These are phyloP conservation scores for Aaosphaeria pasadenensis DNA, from an alignment of 2,329 filamentous ascomycete genomes.

Conservation along the genomic window DNA sequence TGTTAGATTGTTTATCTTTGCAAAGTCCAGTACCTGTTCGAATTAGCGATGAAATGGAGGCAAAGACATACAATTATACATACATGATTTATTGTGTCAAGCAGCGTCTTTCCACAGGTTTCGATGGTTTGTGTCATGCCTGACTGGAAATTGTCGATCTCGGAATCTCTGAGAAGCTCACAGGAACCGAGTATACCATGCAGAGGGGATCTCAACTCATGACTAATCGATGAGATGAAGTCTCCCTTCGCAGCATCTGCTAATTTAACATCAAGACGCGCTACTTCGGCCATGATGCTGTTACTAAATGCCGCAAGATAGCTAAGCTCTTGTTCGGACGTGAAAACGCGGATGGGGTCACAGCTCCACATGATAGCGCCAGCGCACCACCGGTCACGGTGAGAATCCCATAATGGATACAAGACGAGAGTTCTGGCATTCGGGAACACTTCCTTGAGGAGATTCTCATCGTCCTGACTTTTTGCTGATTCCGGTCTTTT, in stretches of 20 bases:
- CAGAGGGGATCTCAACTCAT: conserved; percentile 60
- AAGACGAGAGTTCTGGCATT: conserved; percentile 36
- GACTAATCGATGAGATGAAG: conserved; percentile 59
- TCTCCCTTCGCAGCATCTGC: conserved; percentile 53
- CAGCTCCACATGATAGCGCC: conserved; percentile 38
- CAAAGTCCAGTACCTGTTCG: conserved; percentile 37
- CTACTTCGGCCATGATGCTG: conserved; percentile 39
- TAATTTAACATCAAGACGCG: conserved; percentile 35
- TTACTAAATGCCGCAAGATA: conserved; percentile 39
- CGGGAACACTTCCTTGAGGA: conserved; percentile 31
- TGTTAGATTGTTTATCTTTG: conserved; percentile 37
- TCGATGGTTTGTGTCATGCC: conserved; percentile 36
- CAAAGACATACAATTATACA: conserved; percentile 2
- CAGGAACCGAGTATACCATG: conserved; percentile 56
- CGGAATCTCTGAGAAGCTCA: conserved; percentile 32
- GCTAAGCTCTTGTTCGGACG: conserved; percentile 34
- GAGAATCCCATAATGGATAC: conserved; percentile 40
- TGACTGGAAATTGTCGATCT: conserved; percentile 40
- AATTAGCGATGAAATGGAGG: conserved; percentile 5
- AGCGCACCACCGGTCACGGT: conserved; percentile 37
- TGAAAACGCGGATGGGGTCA: conserved; percentile 36
- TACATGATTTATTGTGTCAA: conserved; percentile 43
- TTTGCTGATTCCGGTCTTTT: conserved; percentile 26
- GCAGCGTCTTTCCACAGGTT: conserved; percentile 37
- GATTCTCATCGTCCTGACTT: conserved; percentile 32